These are phyloP conservation scores for Acanthamoeba culbertsoni DNA, from an alignment of 208 protist species.

Conservation along the genomic window DNA sequence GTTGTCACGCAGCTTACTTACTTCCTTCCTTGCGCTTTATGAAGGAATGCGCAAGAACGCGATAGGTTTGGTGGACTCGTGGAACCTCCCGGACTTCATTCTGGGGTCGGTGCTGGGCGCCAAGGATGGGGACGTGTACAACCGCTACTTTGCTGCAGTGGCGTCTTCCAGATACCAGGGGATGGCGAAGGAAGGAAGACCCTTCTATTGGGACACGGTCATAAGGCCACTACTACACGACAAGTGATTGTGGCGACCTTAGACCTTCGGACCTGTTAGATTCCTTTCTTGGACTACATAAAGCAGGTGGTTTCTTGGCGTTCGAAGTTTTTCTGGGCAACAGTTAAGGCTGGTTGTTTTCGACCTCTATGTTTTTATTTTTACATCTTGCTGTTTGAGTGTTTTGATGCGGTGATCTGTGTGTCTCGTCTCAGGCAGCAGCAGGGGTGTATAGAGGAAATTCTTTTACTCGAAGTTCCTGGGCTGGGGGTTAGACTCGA, in stretches of 20 bases:
- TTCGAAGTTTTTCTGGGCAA: too few relatives aligned
- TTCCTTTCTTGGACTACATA: too few relatives aligned
- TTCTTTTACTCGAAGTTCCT: background rate
- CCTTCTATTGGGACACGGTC: background rate
- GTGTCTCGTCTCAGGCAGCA: too few relatives aligned
- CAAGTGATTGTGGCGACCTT: too few relatives aligned
- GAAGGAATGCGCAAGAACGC: conserved; percentile 27
- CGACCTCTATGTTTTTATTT: background rate
- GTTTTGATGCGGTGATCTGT: background rate
- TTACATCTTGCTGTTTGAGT: background rate
- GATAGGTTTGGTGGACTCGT: conserved; percentile 17
- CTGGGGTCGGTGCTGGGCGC: background rate
- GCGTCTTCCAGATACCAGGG: background rate
- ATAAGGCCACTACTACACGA: background rate
- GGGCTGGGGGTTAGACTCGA: conserved; percentile 19
- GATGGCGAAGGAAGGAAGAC: background rate
- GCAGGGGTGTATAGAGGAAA: too few relatives aligned
- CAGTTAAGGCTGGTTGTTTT: background rate
- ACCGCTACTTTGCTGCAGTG: background rate
- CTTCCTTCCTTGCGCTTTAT: background rate
- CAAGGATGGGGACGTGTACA: conserved; percentile 47
- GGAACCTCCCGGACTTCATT: conserved; percentile 51
- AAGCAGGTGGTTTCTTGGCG: too few relatives aligned
- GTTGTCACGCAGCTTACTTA: background rate
- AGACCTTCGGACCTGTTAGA: too few relatives aligned